Evolutionary conservation across 495 filamentous ascomycete species (phyloP), one percentile per base, ranked within the genome.

Genomic region (Podospora australis): DNA sequence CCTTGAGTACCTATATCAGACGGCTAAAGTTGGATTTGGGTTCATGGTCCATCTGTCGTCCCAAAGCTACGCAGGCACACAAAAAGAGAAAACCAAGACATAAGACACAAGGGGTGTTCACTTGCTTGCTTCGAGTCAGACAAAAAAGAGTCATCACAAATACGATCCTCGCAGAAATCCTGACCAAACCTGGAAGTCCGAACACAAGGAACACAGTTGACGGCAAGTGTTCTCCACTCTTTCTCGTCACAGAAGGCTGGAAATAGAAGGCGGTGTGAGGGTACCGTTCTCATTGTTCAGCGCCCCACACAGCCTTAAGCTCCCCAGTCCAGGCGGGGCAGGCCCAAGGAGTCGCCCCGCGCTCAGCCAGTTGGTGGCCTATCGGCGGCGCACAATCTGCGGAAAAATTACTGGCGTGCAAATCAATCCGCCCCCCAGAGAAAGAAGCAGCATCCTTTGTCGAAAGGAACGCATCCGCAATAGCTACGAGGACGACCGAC

Each of bases 321-420:
- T n/a, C 32, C 11, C 20, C 2, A 25, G 22, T 20, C 20, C 40
- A 26, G 47, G 57, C 51, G 57, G 57, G 57, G 53, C 50, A 54
- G 19, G 22, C 39, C 19, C 26, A 35, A 29, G 43, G 39, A 44
- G 50, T 50, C 48, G 53, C 60, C 60, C 57, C 60, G 57, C 57
- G 54, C 23, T 57, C 36, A 23, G 20, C n/a, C 25, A 14, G 17
- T 22, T 14, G 40, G 28, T 40, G 46, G 50, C 58, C 49, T 62
- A 59, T 56, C 53, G 53, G 52, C 40, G 57, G 39, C 62, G 54
- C 62, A 64, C 62, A 64, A 64, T 59, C 61, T 59, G 59, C 59
- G 57, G 58, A 63, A 63, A 63, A 63, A 58, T 55, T 58, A 52
- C 48, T 58, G 52, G 46, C 25, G 40, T 28, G 40, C 51, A 61